These are phyloP conservation scores for Verticillium nubilum DNA, from an alignment of 2,329 filamentous ascomycete species.

Conservation along the genomic window DNA sequence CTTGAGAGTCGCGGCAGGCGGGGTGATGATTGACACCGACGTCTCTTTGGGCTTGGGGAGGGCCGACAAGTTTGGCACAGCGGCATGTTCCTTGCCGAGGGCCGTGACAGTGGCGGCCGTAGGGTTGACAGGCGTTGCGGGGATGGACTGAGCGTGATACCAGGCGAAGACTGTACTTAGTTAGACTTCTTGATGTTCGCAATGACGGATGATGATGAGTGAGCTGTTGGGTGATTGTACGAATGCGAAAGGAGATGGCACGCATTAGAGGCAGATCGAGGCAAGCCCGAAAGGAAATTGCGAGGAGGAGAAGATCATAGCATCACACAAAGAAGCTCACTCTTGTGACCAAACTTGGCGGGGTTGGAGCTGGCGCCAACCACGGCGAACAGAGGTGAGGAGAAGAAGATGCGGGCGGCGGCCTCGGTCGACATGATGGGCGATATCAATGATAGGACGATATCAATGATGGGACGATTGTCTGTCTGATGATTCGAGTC, in stretches of 20 bases:
- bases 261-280: too few relatives aligned
- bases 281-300: too few relatives aligned
- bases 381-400: conserved; percentile 74
- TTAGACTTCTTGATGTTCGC: conserved; percentile 2
- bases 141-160: conserved; percentile 74
- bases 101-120: conserved; percentile 54
- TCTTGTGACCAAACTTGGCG: conserved; percentile 82
- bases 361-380: conserved; percentile 84
- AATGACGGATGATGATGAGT: background rate
- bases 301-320: background rate
- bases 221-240: background rate
- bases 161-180: conserved; percentile 69
- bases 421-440: conserved; percentile 59
- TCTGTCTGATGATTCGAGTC: too few relatives aligned
- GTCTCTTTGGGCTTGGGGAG: conserved; percentile 65
- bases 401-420: conserved; percentile 74
- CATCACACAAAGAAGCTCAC: conserved; percentile 37
- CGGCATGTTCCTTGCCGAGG: conserved; percentile 47
- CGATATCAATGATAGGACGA: background rate
- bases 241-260: too few relatives aligned
- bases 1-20: conserved; percentile 68
- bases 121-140: conserved; percentile 82
- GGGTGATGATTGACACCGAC: conserved; percentile 81
- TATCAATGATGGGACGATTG: too few relatives aligned
- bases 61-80: conserved; percentile 58